These are phyloP conservation scores for Seiridium unicorne DNA, from an alignment of 2,329 filamentous ascomycete species.

Conservation along the genomic window DNA sequence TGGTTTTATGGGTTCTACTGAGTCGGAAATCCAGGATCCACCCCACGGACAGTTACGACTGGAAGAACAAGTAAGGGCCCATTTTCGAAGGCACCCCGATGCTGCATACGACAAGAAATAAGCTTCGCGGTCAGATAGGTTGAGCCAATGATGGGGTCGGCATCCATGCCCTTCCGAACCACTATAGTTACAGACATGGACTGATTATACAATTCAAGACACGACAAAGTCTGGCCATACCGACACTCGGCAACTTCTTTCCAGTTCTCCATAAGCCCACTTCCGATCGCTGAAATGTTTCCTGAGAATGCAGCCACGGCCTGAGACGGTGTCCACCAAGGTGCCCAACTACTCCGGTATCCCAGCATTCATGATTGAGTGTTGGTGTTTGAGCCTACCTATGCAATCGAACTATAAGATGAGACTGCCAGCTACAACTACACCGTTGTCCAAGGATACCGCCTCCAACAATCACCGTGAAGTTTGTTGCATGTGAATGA, in stretches of 20 bases:
- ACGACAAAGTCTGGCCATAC: neutral
- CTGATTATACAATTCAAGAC: neutral
- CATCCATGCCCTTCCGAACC: neutral
- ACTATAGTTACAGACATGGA: neutral
- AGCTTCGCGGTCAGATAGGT: neutral
- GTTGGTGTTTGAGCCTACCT: too few relatives aligned
- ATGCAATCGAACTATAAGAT: too few relatives aligned
- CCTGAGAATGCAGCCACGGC: too few relatives aligned
- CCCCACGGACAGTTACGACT: neutral
- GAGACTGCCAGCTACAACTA: too few relatives aligned
- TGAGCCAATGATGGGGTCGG: neutral
- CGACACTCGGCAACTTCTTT: neutral
- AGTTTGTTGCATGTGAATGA: neutral
- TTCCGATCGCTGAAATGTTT: too few relatives aligned
- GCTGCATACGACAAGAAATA: neutral
- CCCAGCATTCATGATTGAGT: too few relatives aligned
- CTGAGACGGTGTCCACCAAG: too few relatives aligned
- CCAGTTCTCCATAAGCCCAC: neutral
- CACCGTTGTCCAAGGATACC: too few relatives aligned
- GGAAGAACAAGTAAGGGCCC: neutral
- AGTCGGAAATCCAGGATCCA: too few relatives aligned
- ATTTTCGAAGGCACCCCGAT: neutral
- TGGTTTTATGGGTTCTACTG: neutral
- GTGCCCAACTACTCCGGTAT: too few relatives aligned
- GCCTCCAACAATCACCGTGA: neutral